Percentiles rank a stretch among this genome's conserved stretches.
These are phyloP conservation scores for Cystoisospora suis DNA, from an alignment of 169 alveolate species.

Conservation along the genomic window DNA sequence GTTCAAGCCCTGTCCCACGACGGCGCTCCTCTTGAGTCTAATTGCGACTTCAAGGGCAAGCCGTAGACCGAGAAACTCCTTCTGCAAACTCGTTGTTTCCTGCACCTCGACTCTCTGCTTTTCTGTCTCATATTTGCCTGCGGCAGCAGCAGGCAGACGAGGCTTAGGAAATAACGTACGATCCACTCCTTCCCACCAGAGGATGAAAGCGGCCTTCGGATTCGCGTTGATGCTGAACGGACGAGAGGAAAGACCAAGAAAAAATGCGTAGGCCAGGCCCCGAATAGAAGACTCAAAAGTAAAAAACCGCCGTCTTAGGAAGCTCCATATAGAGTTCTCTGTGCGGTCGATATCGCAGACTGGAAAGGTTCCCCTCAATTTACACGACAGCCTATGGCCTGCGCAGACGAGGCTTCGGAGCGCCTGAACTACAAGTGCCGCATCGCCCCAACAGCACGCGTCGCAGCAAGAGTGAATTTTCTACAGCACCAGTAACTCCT, in stretches of 20 bases:
- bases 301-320: too few relatives aligned
- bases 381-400: too few relatives aligned
- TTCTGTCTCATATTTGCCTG: neutral
- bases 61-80: slow-evolving; percentile 23
- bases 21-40: slow-evolving; percentile 1
- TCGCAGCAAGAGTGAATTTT: too few relatives aligned
- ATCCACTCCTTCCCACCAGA: slow-evolving; percentile 10
- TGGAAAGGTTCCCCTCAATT: too few relatives aligned
- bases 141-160: neutral
- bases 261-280: too few relatives aligned
- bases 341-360: too few relatives aligned
- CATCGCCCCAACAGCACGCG: too few relatives aligned
- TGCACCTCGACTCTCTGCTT: neutral
- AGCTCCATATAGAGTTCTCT: too few relatives aligned
- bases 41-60: neutral
- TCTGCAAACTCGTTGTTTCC: slow-evolving; percentile 14
- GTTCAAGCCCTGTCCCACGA: neutral
- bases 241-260: neutral
- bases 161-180: neutral
- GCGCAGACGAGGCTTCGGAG: too few relatives aligned
- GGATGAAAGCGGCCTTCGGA: neutral
- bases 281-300: too few relatives aligned
- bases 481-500: too few relatives aligned
- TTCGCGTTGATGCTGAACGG: neutral
- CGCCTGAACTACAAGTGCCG: too few relatives aligned